Evolutionary conservation across 208 protist genomes (phyloP).

Genomic region (Cochliopodium minus): DNA sequence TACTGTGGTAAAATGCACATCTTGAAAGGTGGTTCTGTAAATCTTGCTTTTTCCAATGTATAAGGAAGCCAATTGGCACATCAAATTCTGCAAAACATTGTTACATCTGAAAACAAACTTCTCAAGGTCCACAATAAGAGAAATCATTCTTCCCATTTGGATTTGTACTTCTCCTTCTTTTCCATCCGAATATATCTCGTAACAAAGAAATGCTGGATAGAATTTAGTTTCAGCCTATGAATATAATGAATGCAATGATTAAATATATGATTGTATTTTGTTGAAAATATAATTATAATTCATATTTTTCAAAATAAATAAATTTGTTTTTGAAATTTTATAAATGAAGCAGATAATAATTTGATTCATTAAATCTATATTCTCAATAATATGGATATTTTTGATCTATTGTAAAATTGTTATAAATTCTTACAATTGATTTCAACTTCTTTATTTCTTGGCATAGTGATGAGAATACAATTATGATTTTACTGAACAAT

Average conservation of each 20-base stretch:
- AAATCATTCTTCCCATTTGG: slow-evolving; percentile 36
- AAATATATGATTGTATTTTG: not conserved
- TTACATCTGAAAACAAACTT: slow-evolving; percentile 44
- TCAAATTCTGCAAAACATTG: slow-evolving; percentile 38
- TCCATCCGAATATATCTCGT: slow-evolving; percentile 12
- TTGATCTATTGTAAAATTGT: not conserved
- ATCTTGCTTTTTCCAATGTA: not conserved
- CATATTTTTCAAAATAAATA: too few species aligned
- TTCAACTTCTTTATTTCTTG: not conserved
- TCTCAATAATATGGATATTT: not conserved
- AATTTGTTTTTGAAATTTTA: too few species aligned
- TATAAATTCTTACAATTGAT: not conserved
- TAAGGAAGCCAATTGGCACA: slow-evolving; percentile 39
- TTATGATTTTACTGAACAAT: slow-evolving; percentile 32
- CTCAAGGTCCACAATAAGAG: slow-evolving; percentile 51
- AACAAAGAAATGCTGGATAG: slow-evolving; percentile 16
- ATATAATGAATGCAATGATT: not conserved
- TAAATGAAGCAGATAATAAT: too few species aligned
- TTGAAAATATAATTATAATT: too few species aligned
- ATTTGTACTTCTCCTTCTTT: slow-evolving; percentile 48
- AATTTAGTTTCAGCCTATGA: slow-evolving; percentile 14
- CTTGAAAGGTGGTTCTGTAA: not conserved
- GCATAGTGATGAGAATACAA: not conserved
- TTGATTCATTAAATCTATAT: too few species aligned
- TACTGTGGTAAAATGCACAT: not conserved